phyloP scores from a whole-genome alignment of 2,329 filamentous ascomycete genomes.

The Graphilbum ipis-grandicollis region DNA sequence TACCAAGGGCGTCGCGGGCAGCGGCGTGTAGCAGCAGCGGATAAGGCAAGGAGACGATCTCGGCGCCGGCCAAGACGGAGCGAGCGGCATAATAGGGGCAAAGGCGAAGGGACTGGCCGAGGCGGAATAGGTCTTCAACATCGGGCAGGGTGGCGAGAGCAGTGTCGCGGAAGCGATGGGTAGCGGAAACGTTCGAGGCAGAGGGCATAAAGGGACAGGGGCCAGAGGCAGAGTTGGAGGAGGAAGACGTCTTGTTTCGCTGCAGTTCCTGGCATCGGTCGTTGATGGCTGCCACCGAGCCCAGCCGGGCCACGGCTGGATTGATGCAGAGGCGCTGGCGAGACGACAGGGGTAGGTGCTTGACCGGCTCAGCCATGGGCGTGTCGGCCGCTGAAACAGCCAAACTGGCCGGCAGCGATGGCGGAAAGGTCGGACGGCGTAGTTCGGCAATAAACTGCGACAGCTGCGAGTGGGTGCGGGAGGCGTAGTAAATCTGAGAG shows the following conservation, averaged over 20 bases:
- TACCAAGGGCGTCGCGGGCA: conserved; percentile 70
- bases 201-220: conserved; percentile 58
- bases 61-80: conserved; percentile 61
- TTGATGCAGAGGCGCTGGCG: conserved; percentile 87
- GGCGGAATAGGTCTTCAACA: conserved; percentile 71
- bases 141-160: conserved; percentile 73
- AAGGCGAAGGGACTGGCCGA: conserved; percentile 64
- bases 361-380: conserved; percentile 39
- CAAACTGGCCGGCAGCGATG: conserved; percentile 40
- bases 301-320: conserved; percentile 54
- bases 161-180: conserved; percentile 72
- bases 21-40: conserved; percentile 74
- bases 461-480: conserved; percentile 80
- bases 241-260: too few relatives aligned
- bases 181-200: conserved; percentile 54
- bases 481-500: conserved; percentile 63
- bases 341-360: conserved; percentile 70
- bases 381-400: background rate
- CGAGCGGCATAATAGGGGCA: conserved; percentile 97
- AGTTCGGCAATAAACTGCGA: conserved; percentile 77
- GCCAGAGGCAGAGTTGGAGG: too few relatives aligned
- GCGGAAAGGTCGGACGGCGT: conserved; percentile 57
- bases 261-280: conserved; percentile 85
- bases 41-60: conserved; percentile 87
- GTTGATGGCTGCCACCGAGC: conserved; percentile 67